Percentiles rank a stretch among this genome's conserved stretches.
Conservation (phyloP, 2,329 filamentous ascomycete species). For the Ascochyta pisi region DNA sequence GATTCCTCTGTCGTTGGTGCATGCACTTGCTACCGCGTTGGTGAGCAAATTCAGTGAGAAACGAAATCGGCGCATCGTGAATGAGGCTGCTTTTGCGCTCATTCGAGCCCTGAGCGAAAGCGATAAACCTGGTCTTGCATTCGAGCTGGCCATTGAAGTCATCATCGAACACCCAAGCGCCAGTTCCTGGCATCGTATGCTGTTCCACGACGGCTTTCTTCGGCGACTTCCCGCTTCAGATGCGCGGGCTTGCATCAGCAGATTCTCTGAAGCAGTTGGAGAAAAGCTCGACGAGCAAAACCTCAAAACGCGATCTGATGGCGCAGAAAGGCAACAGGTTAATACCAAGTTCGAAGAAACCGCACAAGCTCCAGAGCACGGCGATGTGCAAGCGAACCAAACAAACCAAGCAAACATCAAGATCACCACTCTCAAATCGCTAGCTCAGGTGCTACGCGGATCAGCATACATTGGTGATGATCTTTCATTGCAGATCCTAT, state of each 20-base stretch:
- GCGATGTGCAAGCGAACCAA: neutral
- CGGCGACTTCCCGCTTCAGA: conserved; percentile 40
- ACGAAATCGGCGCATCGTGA: conserved; percentile 19
- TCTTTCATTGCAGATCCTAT: conserved; percentile 40
- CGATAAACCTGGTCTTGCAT: conserved; percentile 42
- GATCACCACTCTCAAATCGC: conserved; percentile 53
- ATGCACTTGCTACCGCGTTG: conserved; percentile 22
- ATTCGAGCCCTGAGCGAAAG: conserved; percentile 33
- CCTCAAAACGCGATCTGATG: conserved; percentile 23
- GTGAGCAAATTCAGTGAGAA: conserved; percentile 14
- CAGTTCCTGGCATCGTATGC: conserved; percentile 53
- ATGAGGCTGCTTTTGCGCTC: conserved; percentile 33
- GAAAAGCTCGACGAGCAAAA: conserved; percentile 23
- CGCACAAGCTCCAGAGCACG: neutral
- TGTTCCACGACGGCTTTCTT: conserved; percentile 45
- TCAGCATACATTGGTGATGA: conserved; percentile 43
- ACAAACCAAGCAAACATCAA: conserved; percentile 41
- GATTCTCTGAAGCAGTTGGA: conserved; percentile 42
- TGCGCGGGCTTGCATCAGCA: conserved; percentile 35
- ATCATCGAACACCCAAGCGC: conserved; percentile 45
- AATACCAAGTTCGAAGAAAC: neutral
- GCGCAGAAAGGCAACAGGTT: neutral
- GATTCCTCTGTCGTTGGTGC: conserved; percentile 32
- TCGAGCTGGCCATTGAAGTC: conserved; percentile 34
- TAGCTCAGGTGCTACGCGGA: conserved; percentile 49